These are phyloP conservation scores for Phtheirospermum japonicum DNA, from an alignment of 257 asterid species.

Conservation along the genomic window DNA sequence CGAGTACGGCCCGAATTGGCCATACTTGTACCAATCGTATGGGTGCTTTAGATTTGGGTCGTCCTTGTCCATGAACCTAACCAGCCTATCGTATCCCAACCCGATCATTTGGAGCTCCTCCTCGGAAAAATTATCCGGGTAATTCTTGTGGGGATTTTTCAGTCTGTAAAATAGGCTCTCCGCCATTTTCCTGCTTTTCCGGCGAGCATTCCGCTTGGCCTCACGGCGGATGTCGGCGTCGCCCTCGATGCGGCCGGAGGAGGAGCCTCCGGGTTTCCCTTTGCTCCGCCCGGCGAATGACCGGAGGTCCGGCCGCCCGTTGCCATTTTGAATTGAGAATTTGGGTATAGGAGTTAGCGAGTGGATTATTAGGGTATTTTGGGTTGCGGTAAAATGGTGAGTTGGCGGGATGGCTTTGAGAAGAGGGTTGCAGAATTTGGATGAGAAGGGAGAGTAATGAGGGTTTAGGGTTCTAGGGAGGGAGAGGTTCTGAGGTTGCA, in stretches of 20 bases:
- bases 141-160: conserved; percentile 78
- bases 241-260: conserved; percentile 79
- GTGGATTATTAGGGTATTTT: conserved; percentile 30
- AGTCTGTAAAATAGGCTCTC: conserved; percentile 79
- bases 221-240: conserved; percentile 63
- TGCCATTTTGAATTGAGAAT: conserved; percentile 31
- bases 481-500: conserved; percentile 53
- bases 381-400: conserved; percentile 23
- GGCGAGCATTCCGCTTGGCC: conserved; percentile 69
- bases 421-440: conserved; percentile 45
- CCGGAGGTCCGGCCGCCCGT: conserved; percentile 47
- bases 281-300: conserved; percentile 84
- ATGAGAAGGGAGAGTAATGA: conserved; percentile 25
- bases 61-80: conserved; percentile 85
- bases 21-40: conserved; percentile 91
- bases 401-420: conserved; percentile 26
- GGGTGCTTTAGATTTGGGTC: conserved; percentile 96
- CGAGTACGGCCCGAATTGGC: conserved; percentile 91
- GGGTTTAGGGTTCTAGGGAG: conserved; percentile 59
- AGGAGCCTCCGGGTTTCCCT: conserved; percentile 53
- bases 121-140: conserved; percentile 77
- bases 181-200: conserved; percentile 54
- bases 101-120: conserved; percentile 96
- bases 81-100: conserved; percentile 85
- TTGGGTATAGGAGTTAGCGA: conserved; percentile 23